A percentile compares a stretch with the other conserved stretches of the same genome.
These are phyloP conservation scores for Zoysia pacifica DNA, from an alignment of 176 grass and related monocot species.

Conservation along the genomic window DNA sequence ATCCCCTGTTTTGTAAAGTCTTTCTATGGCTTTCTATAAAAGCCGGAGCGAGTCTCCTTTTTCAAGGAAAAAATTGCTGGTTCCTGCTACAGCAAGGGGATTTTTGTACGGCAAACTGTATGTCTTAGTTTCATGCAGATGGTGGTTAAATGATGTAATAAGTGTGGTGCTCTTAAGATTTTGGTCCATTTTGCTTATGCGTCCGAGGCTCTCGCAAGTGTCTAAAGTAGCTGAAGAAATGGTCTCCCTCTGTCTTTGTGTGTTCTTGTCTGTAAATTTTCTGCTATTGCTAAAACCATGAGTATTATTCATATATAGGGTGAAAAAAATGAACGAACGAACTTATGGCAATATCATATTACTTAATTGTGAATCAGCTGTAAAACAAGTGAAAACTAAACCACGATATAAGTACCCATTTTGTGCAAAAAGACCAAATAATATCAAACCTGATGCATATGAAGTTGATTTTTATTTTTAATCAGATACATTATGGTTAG, in stretches of 20 bases:
- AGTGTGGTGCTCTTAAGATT: conserved; percentile 23
- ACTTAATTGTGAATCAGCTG: background rate
- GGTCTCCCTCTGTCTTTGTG: background rate
- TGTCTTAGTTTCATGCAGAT: conserved; percentile 20
- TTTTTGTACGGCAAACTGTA: conserved; percentile 27
- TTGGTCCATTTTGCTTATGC: conserved; percentile 22
- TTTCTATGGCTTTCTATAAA: no score
- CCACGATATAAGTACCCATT: no score
- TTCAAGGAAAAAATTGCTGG: background rate
- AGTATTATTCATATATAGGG: background rate
- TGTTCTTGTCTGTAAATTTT: conserved; percentile 24
- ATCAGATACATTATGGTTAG: no score
- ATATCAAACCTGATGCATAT: no score
- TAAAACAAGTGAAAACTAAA: background rate
- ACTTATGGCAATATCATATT: background rate
- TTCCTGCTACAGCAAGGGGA: conserved; percentile 37
- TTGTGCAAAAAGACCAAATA: background rate
- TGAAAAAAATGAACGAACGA: background rate
- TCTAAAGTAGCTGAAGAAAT: conserved; percentile 40
- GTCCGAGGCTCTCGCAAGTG: conserved; percentile 33
- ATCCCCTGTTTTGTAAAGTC: no score
- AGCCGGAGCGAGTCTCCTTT: no score
- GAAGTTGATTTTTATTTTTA: no score
- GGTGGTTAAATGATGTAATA: conserved; percentile 15
- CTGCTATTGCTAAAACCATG: background rate